Conservation (phyloP, 2,329 filamentous ascomycete species). For the Septoria linicola region DNA sequence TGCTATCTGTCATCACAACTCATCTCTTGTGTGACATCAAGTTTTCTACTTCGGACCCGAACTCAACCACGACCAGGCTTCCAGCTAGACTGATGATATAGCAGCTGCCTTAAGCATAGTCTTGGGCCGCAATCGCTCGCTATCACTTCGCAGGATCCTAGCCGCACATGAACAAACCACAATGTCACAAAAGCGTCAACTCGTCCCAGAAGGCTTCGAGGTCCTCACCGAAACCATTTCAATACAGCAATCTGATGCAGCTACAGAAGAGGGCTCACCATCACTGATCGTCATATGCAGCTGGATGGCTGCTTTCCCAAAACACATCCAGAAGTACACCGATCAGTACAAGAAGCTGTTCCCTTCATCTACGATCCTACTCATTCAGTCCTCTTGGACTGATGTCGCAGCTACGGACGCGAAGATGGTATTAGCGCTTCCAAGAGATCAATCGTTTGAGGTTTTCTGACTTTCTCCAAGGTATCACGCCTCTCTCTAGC, state of each 20-base stretch:
- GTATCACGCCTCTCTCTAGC: not conserved
- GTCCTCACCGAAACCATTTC: conserved; percentile 15
- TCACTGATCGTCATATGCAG: conserved; percentile 16
- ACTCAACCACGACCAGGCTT: too few relatives aligned
- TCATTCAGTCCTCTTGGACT: conserved; percentile 31
- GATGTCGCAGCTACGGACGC: conserved; percentile 21
- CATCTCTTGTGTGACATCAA: too few relatives aligned
- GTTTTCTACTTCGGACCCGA: too few relatives aligned
- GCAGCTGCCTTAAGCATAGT: too few relatives aligned
- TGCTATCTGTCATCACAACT: too few relatives aligned
- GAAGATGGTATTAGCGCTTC: conserved; percentile 7
- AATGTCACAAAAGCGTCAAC: conserved; percentile 2
- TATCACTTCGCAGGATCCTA: too few relatives aligned
- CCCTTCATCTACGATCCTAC: conserved; percentile 32
- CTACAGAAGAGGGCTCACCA: not conserved
- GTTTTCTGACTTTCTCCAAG: not conserved
- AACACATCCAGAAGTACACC: conserved; percentile 38
- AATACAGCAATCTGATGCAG: not conserved
- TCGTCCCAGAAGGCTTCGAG: conserved; percentile 10
- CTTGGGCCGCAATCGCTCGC: too few relatives aligned
- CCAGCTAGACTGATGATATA: too few relatives aligned
- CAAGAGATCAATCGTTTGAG: too few relatives aligned
- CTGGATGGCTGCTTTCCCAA: conserved; percentile 35
- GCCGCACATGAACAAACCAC: too few relatives aligned
- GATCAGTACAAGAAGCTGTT: conserved; percentile 31